phyloP scores from a whole-genome alignment of 2,329 filamentous ascomycete species.

The Volutella citrinella region DNA sequence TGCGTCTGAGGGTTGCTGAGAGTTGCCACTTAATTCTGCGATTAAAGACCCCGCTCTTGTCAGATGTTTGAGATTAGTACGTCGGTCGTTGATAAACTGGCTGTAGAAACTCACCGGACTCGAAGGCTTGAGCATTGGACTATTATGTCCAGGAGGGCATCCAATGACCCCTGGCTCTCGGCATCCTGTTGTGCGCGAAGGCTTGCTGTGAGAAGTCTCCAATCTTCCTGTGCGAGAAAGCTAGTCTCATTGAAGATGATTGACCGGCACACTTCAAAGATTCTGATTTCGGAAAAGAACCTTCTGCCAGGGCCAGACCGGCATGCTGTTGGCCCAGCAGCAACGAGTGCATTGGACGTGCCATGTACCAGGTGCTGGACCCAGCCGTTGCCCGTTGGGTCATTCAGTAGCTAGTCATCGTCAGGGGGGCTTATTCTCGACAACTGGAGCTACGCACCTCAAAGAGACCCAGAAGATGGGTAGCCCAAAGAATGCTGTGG shows the following conservation, averaged over 20 bases:
- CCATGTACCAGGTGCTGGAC: slow-evolving; percentile 33
- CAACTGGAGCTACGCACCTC: slow-evolving; percentile 30
- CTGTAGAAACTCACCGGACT: slow-evolving; percentile 26
- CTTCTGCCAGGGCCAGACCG: slow-evolving; percentile 16
- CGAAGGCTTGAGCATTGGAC: slow-evolving; percentile 28
- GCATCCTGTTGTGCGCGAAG: background rate
- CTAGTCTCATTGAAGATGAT: slow-evolving; percentile 29
- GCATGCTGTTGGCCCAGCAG: slow-evolving; percentile 25
- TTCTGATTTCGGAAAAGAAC: slow-evolving; percentile 29
- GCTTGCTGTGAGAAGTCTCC: slow-evolving; percentile 13
- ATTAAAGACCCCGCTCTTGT: too few relatives aligned
- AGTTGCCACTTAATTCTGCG: too few relatives aligned
- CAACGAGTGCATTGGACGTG: slow-evolving; percentile 29
- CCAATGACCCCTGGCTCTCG: slow-evolving; percentile 1
- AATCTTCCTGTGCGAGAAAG: slow-evolving; percentile 23
- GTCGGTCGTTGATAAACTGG: too few relatives aligned
- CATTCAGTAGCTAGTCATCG: slow-evolving; percentile 27
- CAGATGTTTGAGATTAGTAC: too few relatives aligned
- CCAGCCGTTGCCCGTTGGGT: slow-evolving; percentile 30
- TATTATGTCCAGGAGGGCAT: slow-evolving; percentile 29
- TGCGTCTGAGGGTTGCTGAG: too few relatives aligned
- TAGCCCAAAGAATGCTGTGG: slow-evolving; percentile 30
- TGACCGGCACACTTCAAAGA: slow-evolving; percentile 31
- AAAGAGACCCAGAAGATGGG: slow-evolving; percentile 31
- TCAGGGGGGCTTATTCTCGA: fast-evolving